These are phyloP conservation scores for Penicillium olsonii DNA, from an alignment of 2,329 filamentous ascomycete genomes.

Conservation along the genomic window DNA sequence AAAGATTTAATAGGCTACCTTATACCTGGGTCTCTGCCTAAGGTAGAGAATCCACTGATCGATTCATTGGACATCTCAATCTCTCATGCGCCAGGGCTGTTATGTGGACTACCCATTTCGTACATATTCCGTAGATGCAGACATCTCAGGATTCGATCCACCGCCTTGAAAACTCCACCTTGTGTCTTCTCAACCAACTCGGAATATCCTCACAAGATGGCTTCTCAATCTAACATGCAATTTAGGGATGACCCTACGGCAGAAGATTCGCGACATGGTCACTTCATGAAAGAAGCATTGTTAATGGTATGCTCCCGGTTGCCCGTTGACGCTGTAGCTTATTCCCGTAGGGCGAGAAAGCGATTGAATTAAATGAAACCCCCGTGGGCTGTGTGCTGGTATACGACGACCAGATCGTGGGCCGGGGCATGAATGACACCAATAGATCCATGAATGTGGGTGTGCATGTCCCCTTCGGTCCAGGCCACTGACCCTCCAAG, in stretches of 20 bases:
- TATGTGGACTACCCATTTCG: too few species aligned
- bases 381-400: slow-evolving; percentile 96
- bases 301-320: slow-evolving; percentile 65
- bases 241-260: slow-evolving; percentile 1
- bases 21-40: too few species aligned
- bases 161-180: not conserved
- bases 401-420: slow-evolving; percentile 74
- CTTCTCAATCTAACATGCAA: not conserved
- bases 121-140: too few species aligned
- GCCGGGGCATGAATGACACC: slow-evolving; percentile 93
- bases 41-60: too few species aligned
- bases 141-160: not conserved
- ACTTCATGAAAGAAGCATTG: slow-evolving; percentile 83
- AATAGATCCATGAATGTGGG: slow-evolving; percentile 75
- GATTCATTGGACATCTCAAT: too few species aligned
- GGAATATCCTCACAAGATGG: not conserved
- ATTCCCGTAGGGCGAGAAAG: slow-evolving; percentile 70
- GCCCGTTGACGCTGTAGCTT: not conserved
- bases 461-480: slow-evolving; percentile 6
- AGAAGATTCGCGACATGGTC: slow-evolving; percentile 46
- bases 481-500: slow-evolving; percentile 40
- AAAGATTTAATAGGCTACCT: too few species aligned
- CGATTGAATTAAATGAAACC: slow-evolving; percentile 83
- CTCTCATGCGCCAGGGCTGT: too few species aligned
- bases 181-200: not conserved